phyloP scores from a whole-genome alignment of 1,284 basidiomycete species.

The Amylostereum areolatum region DNA sequence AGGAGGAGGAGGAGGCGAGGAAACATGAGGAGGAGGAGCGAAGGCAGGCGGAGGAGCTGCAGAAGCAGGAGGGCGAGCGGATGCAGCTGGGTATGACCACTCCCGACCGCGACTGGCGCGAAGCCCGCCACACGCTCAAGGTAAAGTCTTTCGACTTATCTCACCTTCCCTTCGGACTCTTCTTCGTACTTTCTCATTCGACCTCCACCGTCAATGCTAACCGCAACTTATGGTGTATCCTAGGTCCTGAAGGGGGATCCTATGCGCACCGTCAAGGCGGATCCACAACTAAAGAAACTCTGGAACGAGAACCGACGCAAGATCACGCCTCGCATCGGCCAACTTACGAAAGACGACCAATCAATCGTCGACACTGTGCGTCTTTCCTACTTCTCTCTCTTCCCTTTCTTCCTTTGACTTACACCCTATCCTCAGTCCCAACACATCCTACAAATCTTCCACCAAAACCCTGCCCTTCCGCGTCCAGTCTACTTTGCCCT shows the following conservation, averaged over 20 bases:
- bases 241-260: constrained; percentile 68
- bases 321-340: constrained; percentile 89
- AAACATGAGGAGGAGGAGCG: constrained; percentile 25
- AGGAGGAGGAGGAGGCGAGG: constrained; percentile 34
- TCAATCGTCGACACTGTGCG: constrained; percentile 73
- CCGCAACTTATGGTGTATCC: neutral
- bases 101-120: constrained; percentile 62
- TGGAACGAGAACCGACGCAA: constrained; percentile 71
- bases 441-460: constrained; percentile 55
- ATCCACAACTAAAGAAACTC: constrained; percentile 46
- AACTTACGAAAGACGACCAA: constrained; percentile 76
- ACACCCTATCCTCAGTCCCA: constrained; percentile 40
- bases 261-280: constrained; percentile 69
- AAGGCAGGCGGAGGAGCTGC: constrained; percentile 20
- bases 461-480: constrained; percentile 30
- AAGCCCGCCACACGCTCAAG: constrained; percentile 55
- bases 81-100: constrained; percentile 42
- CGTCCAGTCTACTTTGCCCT: constrained; percentile 65
- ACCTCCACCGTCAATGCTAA: too few relatives aligned
- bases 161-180: constrained; percentile 4
- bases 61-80: constrained; percentile 21
- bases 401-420: constrained; percentile 3
- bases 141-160: constrained; percentile 29
- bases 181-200: too few relatives aligned
- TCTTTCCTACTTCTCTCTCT: constrained; percentile 12